Evolutionary conservation across 176 grass and related monocot species (phyloP).

Genomic region (Pontederia paniculata): DNA sequence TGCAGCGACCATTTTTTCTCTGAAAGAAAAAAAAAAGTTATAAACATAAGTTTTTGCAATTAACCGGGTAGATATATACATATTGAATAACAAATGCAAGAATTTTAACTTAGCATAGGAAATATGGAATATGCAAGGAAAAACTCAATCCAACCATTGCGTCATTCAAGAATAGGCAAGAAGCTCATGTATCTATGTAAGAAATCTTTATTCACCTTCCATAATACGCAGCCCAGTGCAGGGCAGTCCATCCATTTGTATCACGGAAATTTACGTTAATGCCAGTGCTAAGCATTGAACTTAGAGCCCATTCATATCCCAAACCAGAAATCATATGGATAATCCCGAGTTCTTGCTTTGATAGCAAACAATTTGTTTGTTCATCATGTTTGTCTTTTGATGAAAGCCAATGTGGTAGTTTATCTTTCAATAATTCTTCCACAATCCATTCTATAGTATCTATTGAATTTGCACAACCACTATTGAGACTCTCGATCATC

Average conservation of each 20-base stretch:
- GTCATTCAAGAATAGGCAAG: too few species aligned
- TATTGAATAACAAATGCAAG: background rate
- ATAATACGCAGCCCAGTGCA: conserved; percentile 98
- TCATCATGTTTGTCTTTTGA: conserved; percentile 28
- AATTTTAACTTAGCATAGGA: too few species aligned
- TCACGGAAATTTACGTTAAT: conserved; percentile 97
- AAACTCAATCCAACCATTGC: too few species aligned
- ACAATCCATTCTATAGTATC: conserved; percentile 54
- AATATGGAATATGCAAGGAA: too few species aligned
- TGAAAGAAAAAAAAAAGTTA: conserved; percentile 25
- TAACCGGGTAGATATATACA: conserved; percentile 3
- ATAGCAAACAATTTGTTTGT: conserved; percentile 37
- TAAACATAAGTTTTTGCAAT: background rate
- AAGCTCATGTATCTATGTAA: background rate
- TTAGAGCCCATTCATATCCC: conserved; percentile 84
- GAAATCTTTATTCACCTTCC: conserved; percentile 53
- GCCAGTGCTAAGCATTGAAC: conserved; percentile 46
- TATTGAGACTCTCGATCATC: conserved; percentile 42
- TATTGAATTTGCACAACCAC: conserved; percentile 31
- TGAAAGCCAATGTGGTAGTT: conserved; percentile 63
- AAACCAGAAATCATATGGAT: conserved; percentile 83
- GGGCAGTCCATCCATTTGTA: conserved; percentile 91
- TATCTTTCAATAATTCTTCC: conserved; percentile 77
- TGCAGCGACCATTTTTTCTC: conserved; percentile 88
- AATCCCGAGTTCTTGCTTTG: conserved; percentile 81